Evolutionary conservation across 2,329 filamentous ascomycete genomes (phyloP).

Genomic region (Fusarium vanettenii): DNA sequence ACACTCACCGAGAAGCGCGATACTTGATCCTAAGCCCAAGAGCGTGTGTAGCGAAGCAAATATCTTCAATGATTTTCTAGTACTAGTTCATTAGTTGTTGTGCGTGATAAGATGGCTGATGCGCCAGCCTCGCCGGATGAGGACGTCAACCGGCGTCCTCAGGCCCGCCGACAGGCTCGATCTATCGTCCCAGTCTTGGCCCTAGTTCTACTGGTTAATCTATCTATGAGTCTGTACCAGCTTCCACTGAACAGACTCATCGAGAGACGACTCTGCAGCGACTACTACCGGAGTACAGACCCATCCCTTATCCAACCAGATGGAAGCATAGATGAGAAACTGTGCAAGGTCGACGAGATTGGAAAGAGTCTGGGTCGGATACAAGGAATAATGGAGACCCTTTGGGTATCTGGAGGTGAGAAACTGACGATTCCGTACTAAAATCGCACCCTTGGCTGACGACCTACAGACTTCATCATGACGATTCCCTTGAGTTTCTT

Average conservation of each 20-base stretch:
- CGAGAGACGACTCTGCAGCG: conserved; percentile 60
- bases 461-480: conserved; percentile 57
- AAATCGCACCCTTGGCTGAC: background rate
- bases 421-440: rapidly evolving
- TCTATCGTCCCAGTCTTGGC: conserved; percentile 47
- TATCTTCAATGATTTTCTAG: too few species aligned
- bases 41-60: background rate
- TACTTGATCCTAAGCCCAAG: background rate
- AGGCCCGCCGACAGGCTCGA: background rate
- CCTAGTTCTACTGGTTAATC: conserved; percentile 59
- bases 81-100: too few species aligned
- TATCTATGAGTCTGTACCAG: conserved; percentile 60
- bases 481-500: conserved; percentile 61
- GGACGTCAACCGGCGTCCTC: background rate
- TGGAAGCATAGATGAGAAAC: conserved; percentile 59
- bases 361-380: conserved; percentile 64
- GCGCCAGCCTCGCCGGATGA: background rate
- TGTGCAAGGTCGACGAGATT: conserved; percentile 65
- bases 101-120: conserved; percentile 2
- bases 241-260: conserved; percentile 60
- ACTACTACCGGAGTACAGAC: conserved; percentile 59
- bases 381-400: conserved; percentile 61
- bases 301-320: conserved; percentile 44
- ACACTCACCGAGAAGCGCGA: background rate
- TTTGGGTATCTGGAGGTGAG: conserved; percentile 61